Percentiles rank a stretch among this genome's conserved stretches.
These are phyloP conservation scores for Dentipellis sp. DNA, from an alignment of 768 basidiomycete genomes.

Conservation along the genomic window DNA sequence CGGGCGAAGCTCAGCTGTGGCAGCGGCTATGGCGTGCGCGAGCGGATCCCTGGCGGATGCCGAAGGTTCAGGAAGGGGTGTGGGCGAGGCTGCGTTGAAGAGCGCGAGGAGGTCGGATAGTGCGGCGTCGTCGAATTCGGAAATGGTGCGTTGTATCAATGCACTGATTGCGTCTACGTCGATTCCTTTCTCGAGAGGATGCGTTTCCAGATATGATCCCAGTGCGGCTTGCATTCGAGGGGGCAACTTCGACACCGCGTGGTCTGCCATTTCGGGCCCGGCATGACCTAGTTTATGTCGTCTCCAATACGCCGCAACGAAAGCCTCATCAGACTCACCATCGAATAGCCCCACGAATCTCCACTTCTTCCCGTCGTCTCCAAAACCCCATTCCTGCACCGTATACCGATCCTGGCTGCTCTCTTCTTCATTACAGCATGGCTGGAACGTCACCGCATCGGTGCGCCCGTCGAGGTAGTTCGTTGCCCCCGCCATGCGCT, in stretches of 20 bases:
- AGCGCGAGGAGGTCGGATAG: conserved; percentile 32
- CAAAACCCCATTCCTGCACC: neutral
- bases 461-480: neutral
- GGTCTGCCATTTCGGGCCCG: conserved; percentile 35
- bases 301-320: neutral
- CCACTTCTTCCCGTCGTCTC: conserved; percentile 17
- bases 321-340: conserved; percentile 18
- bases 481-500: neutral
- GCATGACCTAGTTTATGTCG: conserved; percentile 29
- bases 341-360: conserved; percentile 35
- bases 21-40: conserved; percentile 12
- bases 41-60: neutral
- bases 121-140: conserved; percentile 31
- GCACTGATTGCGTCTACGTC: conserved; percentile 27
- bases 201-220: conserved; percentile 19
- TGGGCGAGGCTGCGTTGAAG: conserved; percentile 13
- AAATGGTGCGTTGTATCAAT: conserved; percentile 26
- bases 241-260: conserved; percentile 30
- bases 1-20: conserved; percentile 31
- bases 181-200: neutral
- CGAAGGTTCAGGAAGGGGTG: conserved; percentile 23
- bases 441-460: neutral
- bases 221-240: conserved; percentile 25
- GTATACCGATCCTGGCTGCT: neutral
- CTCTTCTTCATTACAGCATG: neutral